Evolutionary conservation across 257 asterid genomes (phyloP).

Genomic region (Solanum pimpinellifolium): DNA sequence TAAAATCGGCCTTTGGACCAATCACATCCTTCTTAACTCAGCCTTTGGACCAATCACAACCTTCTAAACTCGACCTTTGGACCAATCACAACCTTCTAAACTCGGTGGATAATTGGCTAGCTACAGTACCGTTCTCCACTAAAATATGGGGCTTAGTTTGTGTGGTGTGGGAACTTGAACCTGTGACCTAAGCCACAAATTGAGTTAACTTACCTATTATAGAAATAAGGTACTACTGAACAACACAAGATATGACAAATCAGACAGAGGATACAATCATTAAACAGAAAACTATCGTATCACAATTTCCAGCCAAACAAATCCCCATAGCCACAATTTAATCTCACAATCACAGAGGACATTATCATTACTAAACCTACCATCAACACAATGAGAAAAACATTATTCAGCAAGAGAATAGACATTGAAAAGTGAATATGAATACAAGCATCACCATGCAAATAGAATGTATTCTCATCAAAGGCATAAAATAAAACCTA

Average conservation of each 20-base stretch:
- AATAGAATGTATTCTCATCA: neutral
- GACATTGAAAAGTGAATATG: neutral
- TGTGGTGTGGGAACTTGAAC: neutral
- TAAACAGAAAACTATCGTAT: no score
- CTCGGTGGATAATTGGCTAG: rapidly evolving
- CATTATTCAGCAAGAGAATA: neutral
- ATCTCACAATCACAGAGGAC: neutral
- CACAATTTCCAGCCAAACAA: neutral
- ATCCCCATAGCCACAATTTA: neutral
- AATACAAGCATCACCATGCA: neutral
- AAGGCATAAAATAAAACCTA: neutral
- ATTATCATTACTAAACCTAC: neutral
- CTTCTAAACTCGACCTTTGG: no score
- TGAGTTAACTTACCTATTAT: neutral
- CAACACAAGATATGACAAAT: neutral
- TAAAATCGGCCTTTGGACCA: neutral
- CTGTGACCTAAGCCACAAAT: neutral
- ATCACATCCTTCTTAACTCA: no score
- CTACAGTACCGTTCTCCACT: neutral
- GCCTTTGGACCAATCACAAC: no score
- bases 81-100: neutral
- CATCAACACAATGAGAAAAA: neutral
- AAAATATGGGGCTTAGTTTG: no score
- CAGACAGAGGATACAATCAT: neutral
- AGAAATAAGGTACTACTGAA: rapidly evolving